These are phyloP conservation scores for Echites panduratus DNA, from an alignment of 257 asterid genomes.

Conservation along the genomic window DNA sequence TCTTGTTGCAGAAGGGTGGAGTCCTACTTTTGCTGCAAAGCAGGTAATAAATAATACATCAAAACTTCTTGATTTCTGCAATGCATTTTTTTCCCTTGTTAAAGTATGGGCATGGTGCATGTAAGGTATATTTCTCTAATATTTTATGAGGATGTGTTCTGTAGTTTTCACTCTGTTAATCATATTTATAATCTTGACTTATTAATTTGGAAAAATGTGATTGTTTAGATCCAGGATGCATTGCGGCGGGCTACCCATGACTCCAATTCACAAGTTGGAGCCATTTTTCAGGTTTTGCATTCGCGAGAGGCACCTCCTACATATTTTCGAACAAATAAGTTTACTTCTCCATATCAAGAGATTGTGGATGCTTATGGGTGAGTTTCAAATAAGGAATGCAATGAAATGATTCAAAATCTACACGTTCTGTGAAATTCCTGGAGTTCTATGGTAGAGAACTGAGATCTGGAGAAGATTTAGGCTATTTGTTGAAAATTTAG, in stretches of 20 bases:
- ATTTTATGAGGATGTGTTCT: not conserved
- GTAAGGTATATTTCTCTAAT: not conserved
- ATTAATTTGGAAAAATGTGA: conserved; percentile 10
- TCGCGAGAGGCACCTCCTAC: conserved; percentile 97
- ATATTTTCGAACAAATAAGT: conserved; percentile 81
- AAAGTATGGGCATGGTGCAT: not conserved
- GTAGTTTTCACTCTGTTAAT: conserved; percentile 5
- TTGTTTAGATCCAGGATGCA: conserved; percentile 75
- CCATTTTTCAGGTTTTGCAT: conserved; percentile 77
- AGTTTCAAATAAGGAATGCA: conserved; percentile 25
- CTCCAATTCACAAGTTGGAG: conserved; percentile 89
- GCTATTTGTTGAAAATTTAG: not conserved
- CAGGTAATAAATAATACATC: conserved; percentile 50
- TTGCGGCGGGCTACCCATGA: conserved; percentile 69
- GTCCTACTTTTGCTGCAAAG: conserved; percentile 88
- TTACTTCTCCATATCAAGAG: conserved; percentile 84
- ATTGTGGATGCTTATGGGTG: conserved; percentile 99
- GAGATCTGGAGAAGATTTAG: not conserved
- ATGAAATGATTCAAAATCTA: too few species aligned
- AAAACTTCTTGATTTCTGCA: conserved; percentile 5
- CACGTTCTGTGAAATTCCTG: not conserved
- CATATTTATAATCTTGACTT: not conserved
- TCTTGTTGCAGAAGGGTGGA: conserved; percentile 99
- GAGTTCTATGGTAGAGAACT: not conserved
- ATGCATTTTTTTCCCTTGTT: not conserved